phyloP scores from a whole-genome alignment of 805 yeast genomes.

The Sugiyamaella smithiae region DNA sequence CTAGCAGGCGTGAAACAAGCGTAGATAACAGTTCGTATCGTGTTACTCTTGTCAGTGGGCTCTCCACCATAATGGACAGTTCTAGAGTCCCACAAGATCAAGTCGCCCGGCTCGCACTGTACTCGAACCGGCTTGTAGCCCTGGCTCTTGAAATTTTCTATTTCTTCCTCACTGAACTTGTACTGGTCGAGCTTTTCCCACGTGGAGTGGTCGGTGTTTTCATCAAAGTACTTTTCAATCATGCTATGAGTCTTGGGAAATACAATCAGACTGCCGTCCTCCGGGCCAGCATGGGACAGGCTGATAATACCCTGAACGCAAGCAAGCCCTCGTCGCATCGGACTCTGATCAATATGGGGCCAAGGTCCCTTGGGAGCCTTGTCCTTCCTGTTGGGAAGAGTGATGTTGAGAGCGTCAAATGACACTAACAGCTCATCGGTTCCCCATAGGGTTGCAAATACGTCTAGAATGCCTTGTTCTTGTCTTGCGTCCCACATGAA shows the following conservation, averaged over 20 bases:
- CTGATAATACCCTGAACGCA: slow-evolving; percentile 1
- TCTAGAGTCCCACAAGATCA: background rate
- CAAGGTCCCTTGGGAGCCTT: slow-evolving; percentile 3
- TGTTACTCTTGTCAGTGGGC: background rate
- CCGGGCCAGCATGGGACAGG: slow-evolving; percentile 1
- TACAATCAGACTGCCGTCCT: slow-evolving; percentile 1
- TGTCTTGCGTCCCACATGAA: slow-evolving; percentile 5
- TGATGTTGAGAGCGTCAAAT: slow-evolving; percentile 2
- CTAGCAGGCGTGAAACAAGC: slow-evolving; percentile 6
- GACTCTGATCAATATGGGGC: slow-evolving; percentile 6
- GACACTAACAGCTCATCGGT: background rate
- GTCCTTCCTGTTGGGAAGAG: slow-evolving; percentile 4
- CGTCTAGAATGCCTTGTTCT: background rate
- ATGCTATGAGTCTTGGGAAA: background rate
- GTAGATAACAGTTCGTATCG: background rate
- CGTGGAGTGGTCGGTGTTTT: background rate
- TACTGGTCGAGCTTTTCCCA: slow-evolving; percentile 4
- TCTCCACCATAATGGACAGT: slow-evolving; percentile 3
- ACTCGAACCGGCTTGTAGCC: background rate
- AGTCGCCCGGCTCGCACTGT: slow-evolving; percentile 1
- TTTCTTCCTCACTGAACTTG: background rate
- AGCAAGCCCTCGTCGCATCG: background rate
- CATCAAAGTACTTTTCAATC: slow-evolving; percentile 4
- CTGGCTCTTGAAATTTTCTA: background rate
- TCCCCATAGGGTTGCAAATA: background rate